phyloP scores from a whole-genome alignment of 2,329 filamentous ascomycete genomes.

The Xylaria arbuscula region DNA sequence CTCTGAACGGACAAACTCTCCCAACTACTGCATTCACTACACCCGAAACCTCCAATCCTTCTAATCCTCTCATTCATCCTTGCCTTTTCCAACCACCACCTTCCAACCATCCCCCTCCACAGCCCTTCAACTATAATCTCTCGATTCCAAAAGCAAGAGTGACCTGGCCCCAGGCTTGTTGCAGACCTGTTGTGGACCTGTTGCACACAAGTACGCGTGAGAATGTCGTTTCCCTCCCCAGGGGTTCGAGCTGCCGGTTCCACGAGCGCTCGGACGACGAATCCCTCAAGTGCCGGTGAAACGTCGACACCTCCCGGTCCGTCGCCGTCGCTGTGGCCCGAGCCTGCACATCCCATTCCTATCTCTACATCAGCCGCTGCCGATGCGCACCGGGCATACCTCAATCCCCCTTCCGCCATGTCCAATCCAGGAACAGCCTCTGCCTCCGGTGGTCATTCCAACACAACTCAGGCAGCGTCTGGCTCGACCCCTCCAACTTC shows the following conservation, averaged over 20 bases:
- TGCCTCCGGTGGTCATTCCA: constrained; percentile 3
- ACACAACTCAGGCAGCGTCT: not conserved
- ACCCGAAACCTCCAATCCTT: not conserved
- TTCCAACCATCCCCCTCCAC: not conserved
- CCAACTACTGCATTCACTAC: not conserved
- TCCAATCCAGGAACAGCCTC: not conserved
- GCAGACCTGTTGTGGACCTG: not conserved
- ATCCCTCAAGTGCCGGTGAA: not conserved
- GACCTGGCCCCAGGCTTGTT: not conserved
- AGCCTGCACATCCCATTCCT: constrained; percentile 15
- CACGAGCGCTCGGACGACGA: not conserved
- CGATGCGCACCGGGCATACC: constrained; percentile 4
- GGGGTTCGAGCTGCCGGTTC: not conserved
- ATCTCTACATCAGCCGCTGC: not conserved
- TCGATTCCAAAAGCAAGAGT: not conserved
- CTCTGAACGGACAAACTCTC: too few relatives aligned
- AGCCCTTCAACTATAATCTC: not conserved
- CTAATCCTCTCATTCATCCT: not conserved
- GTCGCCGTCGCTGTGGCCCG: constrained; percentile 37
- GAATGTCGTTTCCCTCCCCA: not conserved
- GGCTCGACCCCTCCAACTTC: constrained; percentile 24
- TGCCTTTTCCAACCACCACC: constrained; percentile 5
- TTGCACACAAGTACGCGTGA: not conserved
- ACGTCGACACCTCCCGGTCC: constrained; percentile 18
- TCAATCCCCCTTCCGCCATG: constrained; percentile 3